Evolutionary conservation across 495 filamentous ascomycete genomes (phyloP).

Genomic region (Friedmanniomyces endolithicus): DNA sequence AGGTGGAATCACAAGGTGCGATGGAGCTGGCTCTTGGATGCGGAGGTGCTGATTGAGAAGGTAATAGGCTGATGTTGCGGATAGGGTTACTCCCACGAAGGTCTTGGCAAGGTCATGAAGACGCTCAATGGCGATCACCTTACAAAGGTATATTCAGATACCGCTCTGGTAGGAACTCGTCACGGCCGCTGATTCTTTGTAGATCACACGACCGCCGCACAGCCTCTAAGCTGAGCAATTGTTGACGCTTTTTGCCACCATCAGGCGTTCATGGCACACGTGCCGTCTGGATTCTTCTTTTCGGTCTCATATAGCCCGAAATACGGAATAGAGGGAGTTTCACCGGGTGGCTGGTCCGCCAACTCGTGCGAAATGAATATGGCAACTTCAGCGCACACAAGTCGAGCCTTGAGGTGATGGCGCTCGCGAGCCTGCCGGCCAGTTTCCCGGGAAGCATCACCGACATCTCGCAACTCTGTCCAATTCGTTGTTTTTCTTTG

Average conservation of each 20-base stretch:
- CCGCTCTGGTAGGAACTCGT: background rate
- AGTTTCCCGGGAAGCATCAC: no score
- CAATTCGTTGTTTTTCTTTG: no score
- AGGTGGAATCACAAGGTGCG: constrained; percentile 34
- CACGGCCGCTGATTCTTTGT: background rate
- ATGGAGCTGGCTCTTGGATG: background rate
- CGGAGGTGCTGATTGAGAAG: no score
- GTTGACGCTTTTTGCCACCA: background rate
- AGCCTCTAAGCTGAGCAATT: background rate
- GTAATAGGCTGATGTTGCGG: background rate
- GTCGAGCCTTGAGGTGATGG: no score
- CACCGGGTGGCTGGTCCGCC: background rate
- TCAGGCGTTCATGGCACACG: background rate
- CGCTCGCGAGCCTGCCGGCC: no score
- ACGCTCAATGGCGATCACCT: constrained; percentile 39
- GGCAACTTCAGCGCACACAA: no score
- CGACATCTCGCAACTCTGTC: no score
- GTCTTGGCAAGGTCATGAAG: constrained; percentile 37
- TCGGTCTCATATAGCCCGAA: background rate
- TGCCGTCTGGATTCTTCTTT: background rate
- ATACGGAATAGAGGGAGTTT: background rate
- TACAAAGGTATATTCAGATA: constrained; percentile 17
- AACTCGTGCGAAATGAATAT: background rate
- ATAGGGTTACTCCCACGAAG: constrained; percentile 39
- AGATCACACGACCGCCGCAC: constrained; percentile 4